Percentiles rank a stretch among this genome's conserved stretches.
Conservation (phyloP, 2,329 filamentous ascomycete species). For the Erysiphe neolycopersici region DNA sequence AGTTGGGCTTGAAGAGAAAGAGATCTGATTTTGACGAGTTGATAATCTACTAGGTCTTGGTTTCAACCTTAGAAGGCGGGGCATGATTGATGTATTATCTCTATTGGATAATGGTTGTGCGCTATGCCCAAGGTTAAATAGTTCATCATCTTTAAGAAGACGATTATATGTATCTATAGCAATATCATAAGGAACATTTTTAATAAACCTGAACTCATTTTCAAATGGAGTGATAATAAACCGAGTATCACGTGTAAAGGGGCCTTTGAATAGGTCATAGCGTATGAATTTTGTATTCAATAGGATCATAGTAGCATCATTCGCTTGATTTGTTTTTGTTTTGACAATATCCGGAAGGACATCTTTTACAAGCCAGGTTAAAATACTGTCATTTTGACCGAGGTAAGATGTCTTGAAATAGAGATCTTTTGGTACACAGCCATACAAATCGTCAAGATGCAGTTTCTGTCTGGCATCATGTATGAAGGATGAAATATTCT, state of each 20-base stretch:
- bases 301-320: slow-evolving; percentile 42
- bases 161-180: slow-evolving; percentile 41
- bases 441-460: slow-evolving; percentile 44
- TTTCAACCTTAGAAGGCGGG: background rate
- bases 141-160: slow-evolving; percentile 27
- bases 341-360: slow-evolving; percentile 43
- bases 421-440: slow-evolving; percentile 56
- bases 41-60: slow-evolving; percentile 1
- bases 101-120: slow-evolving; percentile 8
- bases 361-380: slow-evolving; percentile 49
- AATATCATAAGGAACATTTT: slow-evolving; percentile 52
- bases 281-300: slow-evolving; percentile 78
- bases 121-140: slow-evolving; percentile 13
- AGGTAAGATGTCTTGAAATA: slow-evolving; percentile 67
- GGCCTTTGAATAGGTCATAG: slow-evolving; percentile 84
- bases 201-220: slow-evolving; percentile 49
- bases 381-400: slow-evolving; percentile 47
- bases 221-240: slow-evolving; percentile 75
- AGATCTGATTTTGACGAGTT: slow-evolving; percentile 13
- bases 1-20: slow-evolving; percentile 9
- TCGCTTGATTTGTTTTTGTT: slow-evolving; percentile 24
- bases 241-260: slow-evolving; percentile 68
- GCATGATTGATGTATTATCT: background rate
- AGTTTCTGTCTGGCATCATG: slow-evolving; percentile 39
- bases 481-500: slow-evolving; percentile 45